Conservation (phyloP, 805 yeast genomes). For the Barnettozyma wickerhamii region DNA sequence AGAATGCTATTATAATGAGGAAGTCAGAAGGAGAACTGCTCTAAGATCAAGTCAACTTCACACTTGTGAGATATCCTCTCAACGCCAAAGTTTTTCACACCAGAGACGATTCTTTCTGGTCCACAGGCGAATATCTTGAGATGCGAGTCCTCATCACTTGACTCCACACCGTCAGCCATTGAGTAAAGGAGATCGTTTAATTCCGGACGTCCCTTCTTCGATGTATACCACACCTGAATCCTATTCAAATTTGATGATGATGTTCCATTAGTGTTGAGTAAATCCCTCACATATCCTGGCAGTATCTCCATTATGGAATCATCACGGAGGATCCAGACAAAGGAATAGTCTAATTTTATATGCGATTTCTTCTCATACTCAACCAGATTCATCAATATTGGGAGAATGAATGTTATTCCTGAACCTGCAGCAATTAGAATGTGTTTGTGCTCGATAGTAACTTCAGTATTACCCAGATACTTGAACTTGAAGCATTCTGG, state of each 20-base stretch:
- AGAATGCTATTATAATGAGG: no score
- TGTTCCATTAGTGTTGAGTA: not conserved
- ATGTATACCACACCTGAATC: constrained; percentile 19
- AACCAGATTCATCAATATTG: constrained; percentile 13
- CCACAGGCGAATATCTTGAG: constrained; percentile 25
- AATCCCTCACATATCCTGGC: not conserved
- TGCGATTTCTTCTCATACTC: constrained; percentile 10
- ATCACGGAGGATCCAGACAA: constrained; percentile 22
- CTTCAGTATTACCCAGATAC: not conserved
- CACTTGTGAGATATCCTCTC: not conserved
- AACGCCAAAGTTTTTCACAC: constrained; percentile 20
- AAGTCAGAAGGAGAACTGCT: constrained; percentile 20
- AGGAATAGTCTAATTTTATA: constrained; percentile 12
- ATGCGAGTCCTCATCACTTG: not conserved
- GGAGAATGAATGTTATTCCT: constrained; percentile 11
- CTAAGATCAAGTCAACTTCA: constrained; percentile 19
- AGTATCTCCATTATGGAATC: constrained; percentile 7
- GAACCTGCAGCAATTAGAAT: constrained; percentile 11
- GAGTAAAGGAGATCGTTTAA: constrained; percentile 12
- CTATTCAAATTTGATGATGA: not conserved
- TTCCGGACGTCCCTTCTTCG: constrained; percentile 18
- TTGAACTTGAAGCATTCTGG: not conserved
- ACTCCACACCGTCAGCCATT: not conserved
- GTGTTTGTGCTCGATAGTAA: not conserved
- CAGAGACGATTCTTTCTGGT: constrained; percentile 17